These are phyloP conservation scores for Paramecium pentaurelia DNA, from an alignment of 73 alveolate species.

Conservation along the genomic window DNA sequence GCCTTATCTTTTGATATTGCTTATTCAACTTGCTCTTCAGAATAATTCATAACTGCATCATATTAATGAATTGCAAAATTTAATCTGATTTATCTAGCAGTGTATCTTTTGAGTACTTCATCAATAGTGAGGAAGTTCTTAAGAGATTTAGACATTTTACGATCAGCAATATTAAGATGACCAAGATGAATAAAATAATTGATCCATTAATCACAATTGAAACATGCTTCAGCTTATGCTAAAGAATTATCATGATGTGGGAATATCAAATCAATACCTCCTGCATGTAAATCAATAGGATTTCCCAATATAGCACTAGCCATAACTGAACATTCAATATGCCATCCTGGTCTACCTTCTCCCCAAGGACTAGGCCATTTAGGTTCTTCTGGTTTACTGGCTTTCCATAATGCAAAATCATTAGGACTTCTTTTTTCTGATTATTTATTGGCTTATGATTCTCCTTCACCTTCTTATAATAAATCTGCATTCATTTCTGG, in stretches of 20 bases:
- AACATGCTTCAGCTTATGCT: conserved; percentile 95
- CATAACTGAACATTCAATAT: conserved; percentile 96
- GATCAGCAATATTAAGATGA: conserved; percentile 97
- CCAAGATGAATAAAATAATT: conserved; percentile 99
- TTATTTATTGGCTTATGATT: conserved; percentile 77
- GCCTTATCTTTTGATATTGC: conserved; percentile 88
- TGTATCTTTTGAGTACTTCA: conserved; percentile 74
- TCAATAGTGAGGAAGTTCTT: conserved; percentile 97
- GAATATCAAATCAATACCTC: conserved; percentile 84
- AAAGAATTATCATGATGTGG: conserved; percentile 96
- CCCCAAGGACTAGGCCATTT: conserved; percentile 98
- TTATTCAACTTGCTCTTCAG: conserved; percentile 77
- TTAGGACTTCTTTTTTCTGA: conserved; percentile 82
- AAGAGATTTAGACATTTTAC: conserved; percentile 97
- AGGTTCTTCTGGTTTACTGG: conserved; percentile 97
- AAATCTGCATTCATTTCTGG: conserved; percentile 79
- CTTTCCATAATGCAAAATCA: conserved; percentile 99
- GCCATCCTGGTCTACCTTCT: conserved; percentile 99
- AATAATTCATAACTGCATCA: conserved; percentile 93
- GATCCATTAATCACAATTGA: conserved; percentile 95
- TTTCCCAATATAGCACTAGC: conserved; percentile 84
- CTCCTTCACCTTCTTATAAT: conserved; percentile 94
- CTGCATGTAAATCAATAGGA: conserved; percentile 92
- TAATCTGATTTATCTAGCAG: conserved; percentile 90
- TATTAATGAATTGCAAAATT: conserved; percentile 89